Base-by-base conservation (phyloP, 495 filamentous ascomycete genomes). In the Neurospora sp. region DNA sequence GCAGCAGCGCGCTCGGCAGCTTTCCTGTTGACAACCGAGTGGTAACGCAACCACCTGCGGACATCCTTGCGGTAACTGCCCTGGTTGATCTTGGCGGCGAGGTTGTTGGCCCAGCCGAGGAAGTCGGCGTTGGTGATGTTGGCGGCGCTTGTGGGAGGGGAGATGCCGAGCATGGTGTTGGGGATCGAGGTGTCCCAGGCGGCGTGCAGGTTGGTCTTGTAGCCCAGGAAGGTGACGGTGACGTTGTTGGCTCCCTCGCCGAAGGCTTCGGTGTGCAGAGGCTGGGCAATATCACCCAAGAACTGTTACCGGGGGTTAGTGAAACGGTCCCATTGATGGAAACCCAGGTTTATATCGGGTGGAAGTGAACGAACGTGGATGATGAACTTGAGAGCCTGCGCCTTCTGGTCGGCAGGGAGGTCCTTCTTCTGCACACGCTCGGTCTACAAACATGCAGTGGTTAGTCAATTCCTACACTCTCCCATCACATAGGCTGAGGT, bases 151-250 rank as follows among this genome's bases (percentile, higher is more conserved):
- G 73, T 72, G 9, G 54, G 54, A 1, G 54, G 54, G 14, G 54
- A 66, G 14, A 66, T 66, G 54, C 54, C 54, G 0, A 87, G 81
- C 70, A 86, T 76, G 40, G 87, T 81, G 74, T 90, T 85, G 16
- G 90, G 88, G 79, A 92, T 91, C 46, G 87, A 80, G 31, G 86
- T 90, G 79, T 92, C 90, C 90, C 90, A 92, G 72, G 85, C 83
- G 3, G 88, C 78, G 78, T 92, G 90, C 5, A 92, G 83, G 74
- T 92, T 92, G 23, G 88, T 89, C 20, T 71, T 76, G 38, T 84
- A 81, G 18, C 86, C 85, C 41, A 85, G 78, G 78, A 87, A 92
- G 0, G 77, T 80, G 23, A 92, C 90, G n/a, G 80, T 70, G 73
- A 92, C 88, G 66, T 83, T 80, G 80, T 91, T 91, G 18, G 88